Percentiles rank a stretch among this genome's conserved stretches.
phyloP scores from a whole-genome alignment of 2,329 filamentous ascomycete species.

The Penicillium vulpinum region DNA sequence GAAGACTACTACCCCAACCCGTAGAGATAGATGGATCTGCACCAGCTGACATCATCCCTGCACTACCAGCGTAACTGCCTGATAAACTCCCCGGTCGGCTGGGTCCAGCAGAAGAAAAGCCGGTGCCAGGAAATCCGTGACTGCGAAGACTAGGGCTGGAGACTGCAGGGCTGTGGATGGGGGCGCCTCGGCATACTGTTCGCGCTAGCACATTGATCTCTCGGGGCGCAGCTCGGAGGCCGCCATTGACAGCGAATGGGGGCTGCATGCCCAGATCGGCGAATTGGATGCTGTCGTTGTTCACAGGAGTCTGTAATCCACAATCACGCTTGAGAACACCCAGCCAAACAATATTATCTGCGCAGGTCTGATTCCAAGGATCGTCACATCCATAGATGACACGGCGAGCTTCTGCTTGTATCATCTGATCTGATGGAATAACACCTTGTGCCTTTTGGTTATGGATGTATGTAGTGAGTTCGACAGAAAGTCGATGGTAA shows the following conservation, averaged over 20 bases:
- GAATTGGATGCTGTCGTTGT: slow-evolving; percentile 37
- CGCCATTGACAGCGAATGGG: slow-evolving; percentile 43
- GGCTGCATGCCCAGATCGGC: slow-evolving; percentile 45
- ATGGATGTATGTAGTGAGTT: slow-evolving; percentile 43
- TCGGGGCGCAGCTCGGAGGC: slow-evolving; percentile 34
- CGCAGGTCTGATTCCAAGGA: slow-evolving; percentile 47
- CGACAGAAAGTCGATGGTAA: slow-evolving; percentile 42
- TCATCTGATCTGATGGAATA: slow-evolving; percentile 39
- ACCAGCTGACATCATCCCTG: slow-evolving; percentile 29
- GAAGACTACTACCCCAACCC: slow-evolving; percentile 36
- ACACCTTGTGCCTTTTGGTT: slow-evolving; percentile 35
- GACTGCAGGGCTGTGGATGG: slow-evolving; percentile 27
- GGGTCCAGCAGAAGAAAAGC: slow-evolving; percentile 37
- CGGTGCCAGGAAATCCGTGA: slow-evolving; percentile 30
- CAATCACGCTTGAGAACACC: slow-evolving; percentile 47
- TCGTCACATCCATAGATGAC: slow-evolving; percentile 39
- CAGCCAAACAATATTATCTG: slow-evolving; percentile 50
- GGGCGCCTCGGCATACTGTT: slow-evolving; percentile 23
- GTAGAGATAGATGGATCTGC: slow-evolving; percentile 30
- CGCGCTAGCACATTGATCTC: slow-evolving; percentile 35
- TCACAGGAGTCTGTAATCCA: slow-evolving; percentile 36
- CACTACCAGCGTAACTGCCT: slow-evolving; percentile 38
- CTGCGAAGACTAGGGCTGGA: slow-evolving; percentile 37
- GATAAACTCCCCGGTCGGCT: slow-evolving; percentile 39
- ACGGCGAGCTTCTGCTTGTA: slow-evolving; percentile 38